phyloP scores from a whole-genome alignment of 306 rosid species.

The Prunus davidiana region DNA sequence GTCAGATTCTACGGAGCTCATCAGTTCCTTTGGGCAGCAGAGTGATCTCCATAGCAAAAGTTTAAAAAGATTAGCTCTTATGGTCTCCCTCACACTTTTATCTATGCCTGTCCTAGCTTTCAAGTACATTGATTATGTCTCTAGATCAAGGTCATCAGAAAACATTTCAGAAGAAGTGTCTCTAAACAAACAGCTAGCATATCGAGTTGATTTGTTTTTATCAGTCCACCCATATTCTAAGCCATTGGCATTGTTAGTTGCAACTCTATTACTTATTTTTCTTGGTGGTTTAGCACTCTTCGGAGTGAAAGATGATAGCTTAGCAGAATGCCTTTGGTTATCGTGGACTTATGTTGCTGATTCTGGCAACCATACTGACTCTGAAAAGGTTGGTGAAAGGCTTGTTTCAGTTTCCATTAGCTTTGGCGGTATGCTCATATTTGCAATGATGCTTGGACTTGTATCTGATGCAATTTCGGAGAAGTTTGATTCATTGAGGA shows the following conservation, averaged over 20 bases:
- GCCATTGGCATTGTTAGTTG: conserved; percentile 77
- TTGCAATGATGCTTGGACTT: conserved; percentile 98
- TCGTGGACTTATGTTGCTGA: conserved; percentile 91
- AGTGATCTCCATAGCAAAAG: conserved; percentile 33
- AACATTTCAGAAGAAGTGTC: conserved; percentile 60
- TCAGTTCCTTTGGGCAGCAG: conserved; percentile 29
- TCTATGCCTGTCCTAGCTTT: conserved; percentile 49
- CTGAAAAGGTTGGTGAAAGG: conserved; percentile 66
- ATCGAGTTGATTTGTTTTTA: conserved; percentile 68
- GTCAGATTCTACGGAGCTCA: conserved; percentile 30
- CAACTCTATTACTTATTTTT: conserved; percentile 69
- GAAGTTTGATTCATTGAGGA: conserved; percentile 86
- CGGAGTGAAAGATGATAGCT: conserved; percentile 70
- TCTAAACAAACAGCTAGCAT: conserved; percentile 68
- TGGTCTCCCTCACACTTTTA: conserved; percentile 47
- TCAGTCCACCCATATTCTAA: conserved; percentile 85
- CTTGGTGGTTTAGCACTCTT: conserved; percentile 81
- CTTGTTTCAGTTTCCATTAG: conserved; percentile 84
- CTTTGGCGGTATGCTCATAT: conserved; percentile 93
- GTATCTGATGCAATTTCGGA: conserved; percentile 89
- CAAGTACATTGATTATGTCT: conserved; percentile 56
- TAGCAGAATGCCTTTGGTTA: conserved; percentile 76
- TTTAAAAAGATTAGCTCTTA: conserved; percentile 51
- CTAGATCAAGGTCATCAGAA: conserved; percentile 57
- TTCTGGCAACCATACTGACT: conserved; percentile 84